Conservation (phyloP, 2,329 filamentous ascomycete species). For the Beauveria medogensis region DNA sequence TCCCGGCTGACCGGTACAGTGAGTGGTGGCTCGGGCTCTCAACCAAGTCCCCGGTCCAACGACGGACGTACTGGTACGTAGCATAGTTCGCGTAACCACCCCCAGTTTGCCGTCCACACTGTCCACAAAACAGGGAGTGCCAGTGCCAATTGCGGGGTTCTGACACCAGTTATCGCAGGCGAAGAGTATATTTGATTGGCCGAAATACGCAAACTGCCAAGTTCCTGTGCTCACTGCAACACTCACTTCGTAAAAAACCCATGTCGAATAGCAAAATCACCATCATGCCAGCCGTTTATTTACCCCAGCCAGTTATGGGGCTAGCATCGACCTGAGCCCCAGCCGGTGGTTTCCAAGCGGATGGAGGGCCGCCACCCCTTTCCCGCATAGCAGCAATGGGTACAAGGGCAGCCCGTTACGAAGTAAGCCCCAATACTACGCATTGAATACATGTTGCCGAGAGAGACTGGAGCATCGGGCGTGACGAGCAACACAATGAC, state of each 20-base stretch:
- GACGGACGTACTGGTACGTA: background rate
- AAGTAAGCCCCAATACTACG: no score
- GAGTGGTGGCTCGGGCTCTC: background rate
- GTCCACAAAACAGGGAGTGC: background rate
- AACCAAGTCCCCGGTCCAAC: conserved; percentile 5
- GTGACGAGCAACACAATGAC: background rate
- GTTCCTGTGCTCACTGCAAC: background rate
- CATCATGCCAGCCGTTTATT: background rate
- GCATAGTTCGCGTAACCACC: background rate
- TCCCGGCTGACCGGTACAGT: conserved; percentile 3
- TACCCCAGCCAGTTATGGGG: background rate
- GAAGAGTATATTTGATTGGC: background rate
- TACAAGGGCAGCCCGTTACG: no score
- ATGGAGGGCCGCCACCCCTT: background rate
- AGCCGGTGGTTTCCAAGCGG: background rate
- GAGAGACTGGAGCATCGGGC: background rate
- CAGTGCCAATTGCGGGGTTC: background rate
- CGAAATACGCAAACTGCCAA: conserved; percentile 1
- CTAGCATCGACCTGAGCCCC: background rate
- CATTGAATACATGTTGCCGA: no score
- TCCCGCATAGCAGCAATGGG: no score
- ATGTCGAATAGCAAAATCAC: background rate
- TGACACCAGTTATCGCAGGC: background rate
- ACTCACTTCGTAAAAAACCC: background rate
- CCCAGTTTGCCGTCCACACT: no score